Conservation (phyloP, 352 stramenopile genomes). For the Globisporangium cystogenes region DNA sequence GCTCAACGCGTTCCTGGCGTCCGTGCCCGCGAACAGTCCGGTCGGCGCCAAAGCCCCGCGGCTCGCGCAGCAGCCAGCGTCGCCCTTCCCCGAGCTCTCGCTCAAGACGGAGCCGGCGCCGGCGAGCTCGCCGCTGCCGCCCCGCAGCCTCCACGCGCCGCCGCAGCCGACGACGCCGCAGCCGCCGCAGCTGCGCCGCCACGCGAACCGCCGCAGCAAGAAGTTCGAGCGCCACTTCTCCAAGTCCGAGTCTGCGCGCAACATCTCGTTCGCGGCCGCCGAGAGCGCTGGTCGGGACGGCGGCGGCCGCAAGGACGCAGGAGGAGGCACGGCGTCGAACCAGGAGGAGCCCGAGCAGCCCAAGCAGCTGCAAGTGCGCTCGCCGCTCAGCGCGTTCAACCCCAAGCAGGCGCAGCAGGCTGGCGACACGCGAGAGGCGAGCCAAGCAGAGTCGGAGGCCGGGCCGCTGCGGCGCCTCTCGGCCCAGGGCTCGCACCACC, state of each 20-base stretch:
- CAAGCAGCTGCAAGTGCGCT: slow-evolving; percentile 2
- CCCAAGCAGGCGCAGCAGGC: slow-evolving; percentile 14
- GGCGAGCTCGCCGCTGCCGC: not conserved
- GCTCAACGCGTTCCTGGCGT: slow-evolving; percentile 72
- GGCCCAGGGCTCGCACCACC: slow-evolving; percentile 54
- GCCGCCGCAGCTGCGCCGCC: slow-evolving; percentile 26
- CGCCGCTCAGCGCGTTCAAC: slow-evolving; percentile 9
- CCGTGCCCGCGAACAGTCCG: slow-evolving; percentile 56
- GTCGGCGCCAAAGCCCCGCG: slow-evolving; percentile 6
- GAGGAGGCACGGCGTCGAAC: slow-evolving; percentile 19
- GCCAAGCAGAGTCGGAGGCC: slow-evolving; percentile 34
- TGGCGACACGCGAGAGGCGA: slow-evolving; percentile 12
- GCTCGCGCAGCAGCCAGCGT: not conserved
- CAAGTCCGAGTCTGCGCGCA: slow-evolving; percentile 17
- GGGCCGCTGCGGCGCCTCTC: slow-evolving; percentile 46
- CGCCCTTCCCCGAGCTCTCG: slow-evolving; percentile 25
- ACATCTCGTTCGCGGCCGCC: slow-evolving; percentile 19
- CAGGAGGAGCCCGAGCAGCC: slow-evolving; percentile 19
- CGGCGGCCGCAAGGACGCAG: slow-evolving; percentile 1
- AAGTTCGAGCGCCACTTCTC: slow-evolving; percentile 21
- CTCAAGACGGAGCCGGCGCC: slow-evolving; percentile 7
- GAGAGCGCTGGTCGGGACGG: slow-evolving; percentile 2
- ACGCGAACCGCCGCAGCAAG: slow-evolving; percentile 16
- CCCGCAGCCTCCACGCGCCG: not conserved
- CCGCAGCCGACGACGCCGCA: slow-evolving; percentile 37